phyloP scores from a whole-genome alignment of 2,329 filamentous ascomycete genomes.

The Trichoderma sp. region DNA sequence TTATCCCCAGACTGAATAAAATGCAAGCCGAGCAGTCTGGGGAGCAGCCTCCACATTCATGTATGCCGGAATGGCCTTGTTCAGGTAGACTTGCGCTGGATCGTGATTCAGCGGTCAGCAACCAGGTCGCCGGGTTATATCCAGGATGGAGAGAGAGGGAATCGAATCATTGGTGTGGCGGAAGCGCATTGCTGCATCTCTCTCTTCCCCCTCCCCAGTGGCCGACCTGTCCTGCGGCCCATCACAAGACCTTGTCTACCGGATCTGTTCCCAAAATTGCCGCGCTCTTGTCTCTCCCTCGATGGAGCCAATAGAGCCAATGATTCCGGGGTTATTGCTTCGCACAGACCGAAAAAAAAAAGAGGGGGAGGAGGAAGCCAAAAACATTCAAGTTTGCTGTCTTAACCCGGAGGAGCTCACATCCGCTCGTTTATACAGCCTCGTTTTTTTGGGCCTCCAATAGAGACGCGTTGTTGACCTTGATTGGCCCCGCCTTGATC shows the following conservation, averaged over 20 bases:
- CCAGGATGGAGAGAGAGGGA: background rate
- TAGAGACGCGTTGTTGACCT: background rate
- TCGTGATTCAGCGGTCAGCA: background rate
- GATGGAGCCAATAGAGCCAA: background rate
- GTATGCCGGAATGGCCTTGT: background rate
- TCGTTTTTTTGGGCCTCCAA: background rate
- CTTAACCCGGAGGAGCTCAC: background rate
- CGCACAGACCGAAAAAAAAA: background rate
- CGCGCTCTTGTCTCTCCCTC: background rate
- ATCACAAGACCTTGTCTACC: background rate
- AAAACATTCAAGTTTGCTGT: background rate
- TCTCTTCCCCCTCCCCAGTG: background rate
- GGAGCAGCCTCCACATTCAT: background rate
- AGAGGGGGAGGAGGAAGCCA: background rate
- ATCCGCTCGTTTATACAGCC: conserved; percentile 5
- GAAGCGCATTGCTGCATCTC: background rate
- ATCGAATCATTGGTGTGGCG: background rate
- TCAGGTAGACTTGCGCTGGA: background rate
- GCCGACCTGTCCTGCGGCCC: background rate
- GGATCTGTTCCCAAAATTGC: background rate
- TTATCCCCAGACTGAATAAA: background rate
- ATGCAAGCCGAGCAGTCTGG: background rate
- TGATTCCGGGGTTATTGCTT: background rate
- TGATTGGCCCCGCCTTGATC: background rate
- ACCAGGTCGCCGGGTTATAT: background rate